These are phyloP conservation scores for Dichotomopilus funicola DNA, from an alignment of 2,329 filamentous ascomycete genomes.

Conservation along the genomic window DNA sequence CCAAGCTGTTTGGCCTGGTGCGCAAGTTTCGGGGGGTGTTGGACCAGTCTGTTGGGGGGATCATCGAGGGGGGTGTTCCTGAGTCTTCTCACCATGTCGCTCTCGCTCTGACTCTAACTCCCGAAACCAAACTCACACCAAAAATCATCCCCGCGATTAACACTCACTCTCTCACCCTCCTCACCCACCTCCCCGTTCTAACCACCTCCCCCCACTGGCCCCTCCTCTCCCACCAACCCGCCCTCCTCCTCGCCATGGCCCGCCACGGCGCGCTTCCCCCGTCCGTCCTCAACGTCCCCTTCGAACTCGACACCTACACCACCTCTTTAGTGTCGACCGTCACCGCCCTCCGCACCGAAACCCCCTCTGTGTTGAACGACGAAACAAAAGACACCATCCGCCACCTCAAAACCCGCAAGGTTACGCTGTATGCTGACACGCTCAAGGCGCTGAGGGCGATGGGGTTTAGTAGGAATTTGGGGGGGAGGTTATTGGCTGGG, in stretches of 20 bases:
- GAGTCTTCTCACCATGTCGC: conserved; percentile 35
- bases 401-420: conserved; percentile 84
- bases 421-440: conserved; percentile 83
- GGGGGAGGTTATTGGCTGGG: conserved; percentile 62
- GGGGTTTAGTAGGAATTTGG: conserved; percentile 81
- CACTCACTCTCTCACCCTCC: too few relatives aligned
- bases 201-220: too few relatives aligned
- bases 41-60: conserved; percentile 63
- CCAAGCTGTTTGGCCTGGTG: conserved; percentile 85
- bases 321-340: conserved; percentile 61
- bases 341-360: conserved; percentile 72
- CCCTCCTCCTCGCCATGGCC: conserved; percentile 69
- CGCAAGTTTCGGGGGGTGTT: conserved; percentile 81
- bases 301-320: conserved; percentile 62
- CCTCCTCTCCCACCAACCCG: conserved; percentile 56
- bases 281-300: conserved; percentile 48
- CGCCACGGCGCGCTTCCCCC: conserved; percentile 50
- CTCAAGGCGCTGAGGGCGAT: conserved; percentile 77
- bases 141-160: too few relatives aligned
- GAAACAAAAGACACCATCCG: conserved; percentile 81
- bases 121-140: too few relatives aligned
- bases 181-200: too few relatives aligned
- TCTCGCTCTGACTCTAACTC: conserved; percentile 8
- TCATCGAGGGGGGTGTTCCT: conserved; percentile 55
- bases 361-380: conserved; percentile 71